Percentiles rank a stretch among this genome's conserved stretches.
These are phyloP conservation scores for Syzygium aqueum DNA, from an alignment of 345 rosid species.

Conservation along the genomic window DNA sequence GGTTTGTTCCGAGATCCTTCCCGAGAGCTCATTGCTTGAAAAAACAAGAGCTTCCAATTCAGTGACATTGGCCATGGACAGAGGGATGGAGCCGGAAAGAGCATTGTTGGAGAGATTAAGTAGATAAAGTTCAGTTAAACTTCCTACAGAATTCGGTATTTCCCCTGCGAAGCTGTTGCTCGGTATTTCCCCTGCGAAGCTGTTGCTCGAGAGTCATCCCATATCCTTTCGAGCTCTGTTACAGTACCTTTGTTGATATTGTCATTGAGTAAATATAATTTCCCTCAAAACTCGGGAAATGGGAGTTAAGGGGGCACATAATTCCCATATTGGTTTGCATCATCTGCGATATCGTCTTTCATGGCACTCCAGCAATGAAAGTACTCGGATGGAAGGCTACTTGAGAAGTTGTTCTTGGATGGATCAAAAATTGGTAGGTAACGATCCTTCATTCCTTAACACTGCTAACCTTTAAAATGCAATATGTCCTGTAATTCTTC, in stretches of 20 bases:
- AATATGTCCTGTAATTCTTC: neutral
- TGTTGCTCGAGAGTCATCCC: neutral
- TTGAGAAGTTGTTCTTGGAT: neutral
- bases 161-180: too few relatives aligned
- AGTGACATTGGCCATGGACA: neutral
- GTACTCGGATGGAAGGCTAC: neutral
- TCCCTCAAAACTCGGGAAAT: neutral
- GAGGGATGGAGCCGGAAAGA: neutral
- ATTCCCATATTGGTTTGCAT: neutral
- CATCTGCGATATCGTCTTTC: neutral
- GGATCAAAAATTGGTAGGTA: constrained; percentile 14
- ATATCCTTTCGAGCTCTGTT: too few relatives aligned
- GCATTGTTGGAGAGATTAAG: neutral
- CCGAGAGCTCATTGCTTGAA: neutral
- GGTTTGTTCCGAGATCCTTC: neutral
- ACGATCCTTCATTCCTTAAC: neutral
- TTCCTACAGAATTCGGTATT: neutral
- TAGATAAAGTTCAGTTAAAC: neutral
- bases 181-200: neutral
- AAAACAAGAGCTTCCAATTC: neutral
- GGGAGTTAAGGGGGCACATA: too few relatives aligned
- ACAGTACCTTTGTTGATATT: too few relatives aligned
- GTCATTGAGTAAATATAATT: too few relatives aligned
- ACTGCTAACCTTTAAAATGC: neutral
- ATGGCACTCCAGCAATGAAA: neutral